A percentile compares a stretch with the other conserved stretches of the same genome.
Evolutionary conservation across 73 alveolate species (phyloP).

Genomic region (Paramecium sexaurelia): DNA sequence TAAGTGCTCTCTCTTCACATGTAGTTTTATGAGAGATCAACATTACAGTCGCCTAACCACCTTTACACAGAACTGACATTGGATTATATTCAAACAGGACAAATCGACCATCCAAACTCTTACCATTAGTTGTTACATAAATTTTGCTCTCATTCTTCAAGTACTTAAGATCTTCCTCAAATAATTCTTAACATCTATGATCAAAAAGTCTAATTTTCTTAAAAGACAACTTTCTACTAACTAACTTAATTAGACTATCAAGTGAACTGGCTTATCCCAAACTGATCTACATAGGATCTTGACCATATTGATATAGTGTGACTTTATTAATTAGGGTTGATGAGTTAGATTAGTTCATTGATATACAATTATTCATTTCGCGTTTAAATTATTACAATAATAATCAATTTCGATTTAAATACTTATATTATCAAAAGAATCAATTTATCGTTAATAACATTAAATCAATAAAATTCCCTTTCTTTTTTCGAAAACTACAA

Average conservation of each 20-base stretch:
- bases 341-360: background rate
- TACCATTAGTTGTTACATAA: background rate
- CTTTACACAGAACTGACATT: background rate
- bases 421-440: background rate
- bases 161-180: conserved; percentile 19
- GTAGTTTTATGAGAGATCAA: background rate
- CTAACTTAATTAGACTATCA: background rate
- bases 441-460: background rate
- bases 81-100: conserved; percentile 2
- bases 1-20: background rate
- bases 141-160: background rate
- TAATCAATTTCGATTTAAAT: background rate
- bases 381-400: background rate
- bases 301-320: background rate
- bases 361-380: background rate
- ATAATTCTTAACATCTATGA: background rate
- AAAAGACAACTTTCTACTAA: background rate
- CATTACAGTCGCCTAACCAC: conserved; percentile 16
- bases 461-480: background rate
- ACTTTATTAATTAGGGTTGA: background rate
- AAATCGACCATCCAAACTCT: background rate
- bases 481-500: background rate
- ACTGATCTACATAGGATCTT: background rate
- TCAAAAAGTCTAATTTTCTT: conserved; percentile 28
- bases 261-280: background rate